Evolutionary conservation across 495 filamentous ascomycete species (phyloP).

Genomic region (Diplogelasinospora grovesii): DNA sequence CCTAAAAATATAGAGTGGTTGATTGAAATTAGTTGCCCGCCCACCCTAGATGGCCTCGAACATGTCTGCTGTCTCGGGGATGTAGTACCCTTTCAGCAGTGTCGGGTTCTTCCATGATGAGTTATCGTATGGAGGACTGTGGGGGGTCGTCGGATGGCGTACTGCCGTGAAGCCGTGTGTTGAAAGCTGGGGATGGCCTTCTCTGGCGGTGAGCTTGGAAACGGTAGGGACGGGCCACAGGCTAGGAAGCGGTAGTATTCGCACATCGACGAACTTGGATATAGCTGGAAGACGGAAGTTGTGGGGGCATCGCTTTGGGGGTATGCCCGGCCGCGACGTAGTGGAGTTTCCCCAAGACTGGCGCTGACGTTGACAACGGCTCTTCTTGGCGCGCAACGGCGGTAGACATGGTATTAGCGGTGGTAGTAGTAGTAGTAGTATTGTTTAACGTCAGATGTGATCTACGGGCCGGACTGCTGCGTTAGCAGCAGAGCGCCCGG

Average conservation of each 20-base stretch:
- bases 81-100: conserved; percentile 7
- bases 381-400: too few relatives aligned
- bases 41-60: conserved; percentile 8
- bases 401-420: conserved; percentile 1
- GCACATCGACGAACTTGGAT: conserved; percentile 7
- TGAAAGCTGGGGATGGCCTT: not conserved
- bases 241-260: conserved; percentile 4
- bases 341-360: conserved; percentile 3
- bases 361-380: not conserved
- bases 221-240: conserved; percentile 7
- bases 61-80: conserved; percentile 10
- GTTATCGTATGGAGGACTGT: conserved; percentile 5
- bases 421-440: too few relatives aligned
- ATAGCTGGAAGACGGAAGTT: conserved; percentile 11
- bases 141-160: conserved; percentile 4
- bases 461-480: too few relatives aligned
- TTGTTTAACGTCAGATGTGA: too few relatives aligned
- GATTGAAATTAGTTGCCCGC: too few relatives aligned
- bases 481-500: too few relatives aligned
- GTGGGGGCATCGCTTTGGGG: conserved; percentile 5
- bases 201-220: not conserved
- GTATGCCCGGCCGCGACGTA: conserved; percentile 6
- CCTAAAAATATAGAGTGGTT: too few relatives aligned
- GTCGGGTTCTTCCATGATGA: conserved; percentile 5
- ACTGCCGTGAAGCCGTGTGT: conserved; percentile 13